Base-by-base conservation (phyloP, 2,329 filamentous ascomycete species). In the Phyllosticta citriasiana region DNA sequence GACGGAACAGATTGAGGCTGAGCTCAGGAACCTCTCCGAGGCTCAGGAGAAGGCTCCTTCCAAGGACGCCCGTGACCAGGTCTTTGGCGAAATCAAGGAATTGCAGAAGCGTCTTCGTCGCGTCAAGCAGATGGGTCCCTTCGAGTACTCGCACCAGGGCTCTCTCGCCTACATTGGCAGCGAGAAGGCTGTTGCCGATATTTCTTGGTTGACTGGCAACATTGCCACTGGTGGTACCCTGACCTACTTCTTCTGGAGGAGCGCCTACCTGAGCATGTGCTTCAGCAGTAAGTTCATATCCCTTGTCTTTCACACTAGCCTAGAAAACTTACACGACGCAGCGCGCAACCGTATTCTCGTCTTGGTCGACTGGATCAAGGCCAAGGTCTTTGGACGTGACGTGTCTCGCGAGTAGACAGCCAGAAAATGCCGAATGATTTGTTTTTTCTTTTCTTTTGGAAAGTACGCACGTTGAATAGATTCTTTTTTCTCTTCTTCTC, bases 231-330 rank as follows among this genome's bases (percentile, higher is more conserved):
- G 93, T 73, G 94, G 94, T 73, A 90, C 88, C 70, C 80, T 97
- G 77, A 99, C 94, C 61, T 99, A 96, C 79, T 84, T 97, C 67
- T 99, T 99, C 85, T 99, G 94, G 94, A 85, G 92, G 74, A 95
- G 89, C 73, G 94, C 93, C 60, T 99, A 99, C 77, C 81, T 99
- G 75, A 97, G 91, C 82, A 99, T 99, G 94, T 97, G 93, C 85
- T 99, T 99, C 77, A 97, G 92, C 86, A 92, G 91, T 94, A 84
- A 86, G 90, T 88, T 57, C n/a, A 25, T 19, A 57, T 52, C 53
- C 53, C 19, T n/a, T 1, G 9, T 9, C 26, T 2, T 22, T 9
- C 33, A 30, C 1, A 12, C 2, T 22, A n/a, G 3, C 14, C 12
- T 33, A 22, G 8, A 10, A 14, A 16, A 27, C 59, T 61, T 12